Base-by-base conservation (phyloP, 768 basidiomycete genomes). In the Mycena albidolilacea region DNA sequence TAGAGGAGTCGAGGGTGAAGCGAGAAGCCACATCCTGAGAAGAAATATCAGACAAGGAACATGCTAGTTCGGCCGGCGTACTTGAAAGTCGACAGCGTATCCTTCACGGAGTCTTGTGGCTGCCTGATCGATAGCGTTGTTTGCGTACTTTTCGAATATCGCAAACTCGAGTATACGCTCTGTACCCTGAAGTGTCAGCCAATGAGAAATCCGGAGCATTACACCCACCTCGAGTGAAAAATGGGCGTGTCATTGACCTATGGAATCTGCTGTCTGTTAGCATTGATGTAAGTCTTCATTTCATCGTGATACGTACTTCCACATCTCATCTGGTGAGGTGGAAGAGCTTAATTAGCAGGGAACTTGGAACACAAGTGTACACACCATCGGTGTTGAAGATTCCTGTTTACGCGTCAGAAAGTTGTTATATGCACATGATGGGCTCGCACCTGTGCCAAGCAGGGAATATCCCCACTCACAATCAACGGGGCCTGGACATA, bases 1-100 rank as follows among this genome's bases (percentile, higher is more conserved):
- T 87, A 0, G 89, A 88, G 0, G 88, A 89, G 76, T 92, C 90
- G 43, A 91, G 79, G 0, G 90, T 89, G 78, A 89, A 90, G 3
- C 86, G 82, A 1, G 73, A 80, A 21, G 82, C 79, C 7, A 82
- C 71, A 73, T 85, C 86, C 81, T 84, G 30, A 30, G 30, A 67
- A 7, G 38, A 60, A 14, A 64, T 19, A 41, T 35, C 15, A 38
- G n/a, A 14, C 17, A 48, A 23, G 14, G 10, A 14, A 43, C 14
- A 30, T 43, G 9, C 41, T 9, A 43, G 41, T 43, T 43, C 14
- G 21, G 37, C 46, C 19, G 41, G 55, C 7, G 35, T 50, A 76
- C 80, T 67, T 85, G 83, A 58, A 86, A 81, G 67, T 87, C 84
- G 35, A 87, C 75, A 3, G 84, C 77, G 60, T 83, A 76, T 4